phyloP scores from a whole-genome alignment of 176 grass and related monocot genomes.

The Oryza glaberrima region DNA sequence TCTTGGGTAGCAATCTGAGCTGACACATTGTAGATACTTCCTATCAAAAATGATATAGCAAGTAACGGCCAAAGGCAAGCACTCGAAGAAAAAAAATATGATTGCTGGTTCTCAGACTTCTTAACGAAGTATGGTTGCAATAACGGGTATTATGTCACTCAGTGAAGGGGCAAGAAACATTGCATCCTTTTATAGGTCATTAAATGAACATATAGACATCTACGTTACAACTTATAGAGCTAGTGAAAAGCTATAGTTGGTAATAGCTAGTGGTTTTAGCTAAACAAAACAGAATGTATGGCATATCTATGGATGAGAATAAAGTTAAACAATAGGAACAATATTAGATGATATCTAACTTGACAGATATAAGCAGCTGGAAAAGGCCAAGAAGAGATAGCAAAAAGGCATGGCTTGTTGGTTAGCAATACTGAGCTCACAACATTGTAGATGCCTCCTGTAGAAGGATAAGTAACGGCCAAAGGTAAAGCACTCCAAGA shows the following conservation, averaged over 20 bases:
- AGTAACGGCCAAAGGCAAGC: background rate
- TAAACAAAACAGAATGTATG: background rate
- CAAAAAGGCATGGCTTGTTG: background rate
- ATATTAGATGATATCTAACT: constrained; percentile 14
- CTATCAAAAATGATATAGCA: background rate
- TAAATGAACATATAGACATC: background rate
- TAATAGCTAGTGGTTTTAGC: constrained; percentile 2
- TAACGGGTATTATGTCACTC: background rate
- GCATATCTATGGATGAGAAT: background rate
- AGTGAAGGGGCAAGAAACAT: background rate
- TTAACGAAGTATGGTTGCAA: background rate
- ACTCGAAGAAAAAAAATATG: background rate
- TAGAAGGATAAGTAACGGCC: background rate
- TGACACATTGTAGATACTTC: background rate
- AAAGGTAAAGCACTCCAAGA: background rate
- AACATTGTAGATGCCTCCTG: background rate
- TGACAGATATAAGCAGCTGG: background rate
- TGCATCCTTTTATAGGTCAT: constrained; percentile 2
- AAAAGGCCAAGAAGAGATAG: background rate
- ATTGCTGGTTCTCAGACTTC: background rate
- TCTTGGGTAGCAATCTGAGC: background rate
- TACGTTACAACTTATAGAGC: background rate
- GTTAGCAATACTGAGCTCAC: background rate
- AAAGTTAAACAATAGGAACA: background rate
- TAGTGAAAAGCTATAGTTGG: background rate